Conservation (phyloP, 306 rosid species). For the Hippophae rhamnoides region DNA sequence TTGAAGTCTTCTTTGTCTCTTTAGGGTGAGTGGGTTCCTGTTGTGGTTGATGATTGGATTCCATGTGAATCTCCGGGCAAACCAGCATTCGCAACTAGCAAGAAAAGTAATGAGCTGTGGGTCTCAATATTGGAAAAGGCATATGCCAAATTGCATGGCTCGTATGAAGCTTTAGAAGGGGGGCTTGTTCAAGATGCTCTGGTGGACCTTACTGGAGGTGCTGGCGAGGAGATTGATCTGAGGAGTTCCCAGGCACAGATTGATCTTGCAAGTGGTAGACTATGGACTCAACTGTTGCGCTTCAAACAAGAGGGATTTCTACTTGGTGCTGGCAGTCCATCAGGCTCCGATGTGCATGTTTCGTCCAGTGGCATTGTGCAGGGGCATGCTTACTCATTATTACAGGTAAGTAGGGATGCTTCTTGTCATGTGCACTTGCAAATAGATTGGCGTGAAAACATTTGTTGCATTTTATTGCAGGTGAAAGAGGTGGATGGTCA, state of each 20-base stretch:
- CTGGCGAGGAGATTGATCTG: conserved; percentile 99
- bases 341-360: conserved; percentile 93
- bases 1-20: conserved; percentile 10
- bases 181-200: conserved; percentile 99
- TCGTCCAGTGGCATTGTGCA: conserved; percentile 99
- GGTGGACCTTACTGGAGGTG: conserved; percentile 99
- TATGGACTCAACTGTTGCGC: conserved; percentile 96
- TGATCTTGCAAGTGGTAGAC: conserved; percentile 97
- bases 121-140: conserved; percentile 99
- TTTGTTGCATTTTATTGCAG: conserved; percentile 28
- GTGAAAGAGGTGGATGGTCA: conserved; percentile 95
- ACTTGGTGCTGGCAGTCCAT: conserved; percentile 98
- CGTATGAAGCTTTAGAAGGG: conserved; percentile 95
- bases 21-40: conserved; percentile 99
- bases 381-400: conserved; percentile 94
- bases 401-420: conserved; percentile 50
- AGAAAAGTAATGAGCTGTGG: conserved; percentile 90
- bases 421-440: background rate
- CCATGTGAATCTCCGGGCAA: conserved; percentile 93
- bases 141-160: conserved; percentile 97
- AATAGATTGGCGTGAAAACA: background rate
- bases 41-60: conserved; percentile 98
- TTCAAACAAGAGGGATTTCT: conserved; percentile 94
- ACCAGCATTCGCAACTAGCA: conserved; percentile 97
- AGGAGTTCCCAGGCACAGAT: conserved; percentile 94